These are phyloP conservation scores for Conticribra guillardii DNA, from an alignment of 108 stramenopile genomes.

Conservation along the genomic window DNA sequence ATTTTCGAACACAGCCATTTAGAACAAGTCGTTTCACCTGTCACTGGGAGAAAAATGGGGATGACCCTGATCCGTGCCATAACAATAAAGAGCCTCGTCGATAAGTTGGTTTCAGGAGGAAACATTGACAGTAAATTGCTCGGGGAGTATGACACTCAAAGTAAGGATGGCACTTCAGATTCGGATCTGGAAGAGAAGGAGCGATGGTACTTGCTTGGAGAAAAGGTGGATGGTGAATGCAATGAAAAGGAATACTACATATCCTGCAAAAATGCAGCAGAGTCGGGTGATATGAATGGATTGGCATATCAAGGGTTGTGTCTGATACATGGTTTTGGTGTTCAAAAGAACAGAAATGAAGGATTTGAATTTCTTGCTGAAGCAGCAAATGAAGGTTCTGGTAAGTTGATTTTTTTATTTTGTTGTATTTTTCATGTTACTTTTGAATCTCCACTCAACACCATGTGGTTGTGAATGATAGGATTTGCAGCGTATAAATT, in stretches of 20 bases:
- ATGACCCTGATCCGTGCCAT: constrained; percentile 1
- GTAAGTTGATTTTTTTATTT: constrained; percentile 5
- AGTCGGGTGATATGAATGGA: constrained; percentile 16
- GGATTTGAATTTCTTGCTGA: constrained; percentile 22
- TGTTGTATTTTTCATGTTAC: too few relatives aligned
- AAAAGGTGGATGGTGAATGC: constrained; percentile 10
- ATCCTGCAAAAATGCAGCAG: constrained; percentile 21
- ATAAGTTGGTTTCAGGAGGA: constrained; percentile 3
- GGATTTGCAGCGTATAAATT: constrained; percentile 29
- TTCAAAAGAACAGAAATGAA: constrained; percentile 11
- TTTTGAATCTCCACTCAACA: too few relatives aligned
- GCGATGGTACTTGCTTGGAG: constrained; percentile 22
- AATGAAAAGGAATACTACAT: constrained; percentile 10
- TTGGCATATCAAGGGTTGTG: constrained; percentile 16
- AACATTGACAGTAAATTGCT: not conserved
- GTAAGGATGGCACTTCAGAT: too few relatives aligned
- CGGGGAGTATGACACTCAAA: not conserved
- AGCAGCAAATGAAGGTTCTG: constrained; percentile 17
- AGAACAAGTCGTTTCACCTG: constrained; percentile 5
- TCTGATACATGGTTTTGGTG: constrained; percentile 16
- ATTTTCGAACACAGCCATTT: not conserved
- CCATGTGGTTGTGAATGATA: not conserved
- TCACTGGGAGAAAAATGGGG: not conserved
- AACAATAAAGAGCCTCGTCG: constrained; percentile 17
- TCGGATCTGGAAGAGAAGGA: too few relatives aligned